Percentiles rank a stretch among this genome's conserved stretches.
These are phyloP conservation scores for Phytophthora fragariaefolia DNA, from an alignment of 352 stramenopile genomes.

Conservation along the genomic window DNA sequence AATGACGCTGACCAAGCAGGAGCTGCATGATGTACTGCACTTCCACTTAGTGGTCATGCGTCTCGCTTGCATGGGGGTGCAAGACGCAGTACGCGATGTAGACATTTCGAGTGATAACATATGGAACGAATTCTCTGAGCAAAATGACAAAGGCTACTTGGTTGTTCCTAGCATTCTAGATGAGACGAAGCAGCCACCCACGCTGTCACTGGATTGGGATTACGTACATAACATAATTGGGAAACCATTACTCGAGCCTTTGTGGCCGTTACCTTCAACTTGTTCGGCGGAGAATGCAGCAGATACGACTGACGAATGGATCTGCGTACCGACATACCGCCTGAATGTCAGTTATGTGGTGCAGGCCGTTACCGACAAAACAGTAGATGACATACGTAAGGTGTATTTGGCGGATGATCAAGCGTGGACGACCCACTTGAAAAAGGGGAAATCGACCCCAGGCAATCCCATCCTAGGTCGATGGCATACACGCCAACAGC, in stretches of 20 bases:
- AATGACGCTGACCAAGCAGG: constrained; percentile 54
- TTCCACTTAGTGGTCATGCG: constrained; percentile 87
- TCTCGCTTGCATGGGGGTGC: constrained; percentile 77
- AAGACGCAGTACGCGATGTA: constrained; percentile 74
- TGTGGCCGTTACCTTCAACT: constrained; percentile 64
- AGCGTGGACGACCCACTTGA: constrained; percentile 59
- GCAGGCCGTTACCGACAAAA: constrained; percentile 47
- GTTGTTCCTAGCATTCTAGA: constrained; percentile 67
- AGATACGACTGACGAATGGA: constrained; percentile 55
- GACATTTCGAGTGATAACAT: constrained; percentile 63
- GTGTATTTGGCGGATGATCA: constrained; percentile 58
- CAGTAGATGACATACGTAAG: constrained; percentile 50
- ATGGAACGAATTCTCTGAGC: constrained; percentile 84
- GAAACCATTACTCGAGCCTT: constrained; percentile 65
- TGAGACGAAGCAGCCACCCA: constrained; percentile 23
- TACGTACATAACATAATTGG: constrained; percentile 69
- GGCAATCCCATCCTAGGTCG: constrained; percentile 81
- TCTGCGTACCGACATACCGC: constrained; percentile 73
- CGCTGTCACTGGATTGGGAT: constrained; percentile 63
- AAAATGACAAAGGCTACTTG: constrained; percentile 90
- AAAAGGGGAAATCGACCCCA: constrained; percentile 65
- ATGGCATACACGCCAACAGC: constrained; percentile 73
- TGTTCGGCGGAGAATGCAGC: constrained; percentile 13
- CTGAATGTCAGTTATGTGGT: constrained; percentile 80
- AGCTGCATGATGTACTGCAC: constrained; percentile 68